Conservation (phyloP, 2,329 filamentous ascomycete species). For the Talaromyces sp. region DNA sequence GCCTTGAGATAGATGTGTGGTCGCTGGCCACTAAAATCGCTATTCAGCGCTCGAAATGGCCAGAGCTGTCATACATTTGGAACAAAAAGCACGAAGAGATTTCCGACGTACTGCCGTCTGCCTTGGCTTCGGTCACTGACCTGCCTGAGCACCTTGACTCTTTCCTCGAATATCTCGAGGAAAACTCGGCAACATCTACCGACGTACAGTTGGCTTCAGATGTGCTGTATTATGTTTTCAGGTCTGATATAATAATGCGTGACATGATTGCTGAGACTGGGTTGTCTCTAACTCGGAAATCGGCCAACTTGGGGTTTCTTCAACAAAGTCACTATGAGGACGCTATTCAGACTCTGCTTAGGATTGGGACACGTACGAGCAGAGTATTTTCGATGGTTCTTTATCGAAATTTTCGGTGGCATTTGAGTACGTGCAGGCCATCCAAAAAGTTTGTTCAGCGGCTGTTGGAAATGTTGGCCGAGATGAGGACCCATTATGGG, state of each 20-base stretch:
- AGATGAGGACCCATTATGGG: slow-evolving; percentile 35
- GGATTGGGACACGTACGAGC: slow-evolving; percentile 29
- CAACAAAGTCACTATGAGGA: slow-evolving; percentile 29
- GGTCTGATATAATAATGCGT: slow-evolving; percentile 28
- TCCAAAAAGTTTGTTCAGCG: slow-evolving; percentile 25
- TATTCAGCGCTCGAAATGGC: slow-evolving; percentile 37
- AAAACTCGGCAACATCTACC: neutral
- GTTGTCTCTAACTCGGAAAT: slow-evolving; percentile 31
- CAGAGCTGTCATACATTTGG: slow-evolving; percentile 33
- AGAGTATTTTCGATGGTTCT: slow-evolving; percentile 36
- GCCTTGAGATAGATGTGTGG: slow-evolving; percentile 31
- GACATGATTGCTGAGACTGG: slow-evolving; percentile 33
- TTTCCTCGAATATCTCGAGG: slow-evolving; percentile 25
- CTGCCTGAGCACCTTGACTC: slow-evolving; percentile 27
- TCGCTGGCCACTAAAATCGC: slow-evolving; percentile 32
- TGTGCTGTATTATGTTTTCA: slow-evolving; percentile 25
- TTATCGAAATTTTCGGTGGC: slow-evolving; percentile 43
- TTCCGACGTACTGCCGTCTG: slow-evolving; percentile 20
- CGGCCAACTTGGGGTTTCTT: slow-evolving; percentile 28
- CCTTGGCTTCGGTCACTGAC: slow-evolving; percentile 20
- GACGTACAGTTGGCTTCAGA: slow-evolving; percentile 14
- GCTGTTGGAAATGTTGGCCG: slow-evolving; percentile 29
- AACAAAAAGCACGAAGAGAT: neutral
- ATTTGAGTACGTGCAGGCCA: slow-evolving; percentile 28
- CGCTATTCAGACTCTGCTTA: slow-evolving; percentile 32